Conservation (phyloP, 306 rosid species). For the Quercus alba region DNA sequence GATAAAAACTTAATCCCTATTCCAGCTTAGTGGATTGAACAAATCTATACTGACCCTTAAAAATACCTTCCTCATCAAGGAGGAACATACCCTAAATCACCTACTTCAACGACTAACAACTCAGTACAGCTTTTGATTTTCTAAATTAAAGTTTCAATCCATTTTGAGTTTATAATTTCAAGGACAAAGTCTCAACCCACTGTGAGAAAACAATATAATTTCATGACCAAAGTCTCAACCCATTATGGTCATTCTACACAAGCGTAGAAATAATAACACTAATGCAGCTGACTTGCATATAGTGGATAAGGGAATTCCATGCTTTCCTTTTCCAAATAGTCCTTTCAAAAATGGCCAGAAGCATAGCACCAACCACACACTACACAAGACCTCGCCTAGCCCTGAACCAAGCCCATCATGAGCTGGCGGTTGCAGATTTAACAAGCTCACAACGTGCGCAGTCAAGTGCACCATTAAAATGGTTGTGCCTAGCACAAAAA, state of each 20-base stretch:
- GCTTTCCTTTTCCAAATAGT: slow-evolving; percentile 45
- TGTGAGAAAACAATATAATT: neutral
- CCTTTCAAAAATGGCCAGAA: slow-evolving; percentile 63
- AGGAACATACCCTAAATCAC: no score
- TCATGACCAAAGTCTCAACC: neutral
- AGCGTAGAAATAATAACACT: slow-evolving; percentile 35
- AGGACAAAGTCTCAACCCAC: neutral
- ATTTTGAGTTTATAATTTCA: neutral
- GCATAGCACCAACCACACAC: slow-evolving; percentile 39
- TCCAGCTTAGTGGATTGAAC: no score
- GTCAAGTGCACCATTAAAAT: slow-evolving; percentile 50
- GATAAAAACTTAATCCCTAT: no score
- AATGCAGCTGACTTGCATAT: slow-evolving; percentile 37
- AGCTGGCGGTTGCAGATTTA: slow-evolving; percentile 19
- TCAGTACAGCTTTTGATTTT: no score
- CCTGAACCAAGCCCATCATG: slow-evolving; percentile 35
- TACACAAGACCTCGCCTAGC: slow-evolving; percentile 36
- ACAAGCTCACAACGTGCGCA: slow-evolving; percentile 25
- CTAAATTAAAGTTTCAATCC: no score
- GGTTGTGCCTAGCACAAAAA: slow-evolving; percentile 53
- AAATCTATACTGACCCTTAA: no score
- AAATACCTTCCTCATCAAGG: no score
- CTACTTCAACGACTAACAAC: no score
- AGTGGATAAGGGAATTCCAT: slow-evolving; percentile 58
- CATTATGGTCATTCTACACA: slow-evolving; percentile 3